Evolutionary conservation across 768 basidiomycete species (phyloP).

Genomic region (Lyophyllum semitale): DNA sequence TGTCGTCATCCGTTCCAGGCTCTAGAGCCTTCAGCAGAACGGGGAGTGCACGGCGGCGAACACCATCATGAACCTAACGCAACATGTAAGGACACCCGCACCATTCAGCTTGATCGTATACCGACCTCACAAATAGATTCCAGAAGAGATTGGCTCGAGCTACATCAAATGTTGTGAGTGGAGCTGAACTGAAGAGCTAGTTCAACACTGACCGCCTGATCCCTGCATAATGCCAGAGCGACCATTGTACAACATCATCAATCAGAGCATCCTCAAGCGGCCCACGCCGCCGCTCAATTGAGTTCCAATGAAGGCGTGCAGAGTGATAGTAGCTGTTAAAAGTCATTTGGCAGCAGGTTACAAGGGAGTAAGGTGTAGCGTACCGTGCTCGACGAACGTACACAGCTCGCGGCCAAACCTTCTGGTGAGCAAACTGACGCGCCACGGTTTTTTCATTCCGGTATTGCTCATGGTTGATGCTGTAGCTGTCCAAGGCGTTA

Average conservation of each 20-base stretch:
- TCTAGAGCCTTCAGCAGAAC: slow-evolving; percentile 56
- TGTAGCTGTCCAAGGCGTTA: slow-evolving; percentile 41
- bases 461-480: slow-evolving; percentile 58
- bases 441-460: slow-evolving; percentile 65
- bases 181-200: neutral
- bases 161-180: slow-evolving; percentile 28
- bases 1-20: slow-evolving; percentile 78
- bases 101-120: neutral
- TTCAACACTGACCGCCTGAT: slow-evolving; percentile 43
- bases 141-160: slow-evolving; percentile 49
- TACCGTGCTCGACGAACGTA: slow-evolving; percentile 69
- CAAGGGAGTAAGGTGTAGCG: neutral
- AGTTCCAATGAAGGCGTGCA: slow-evolving; percentile 70
- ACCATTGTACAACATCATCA: slow-evolving; percentile 75
- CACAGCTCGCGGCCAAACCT: slow-evolving; percentile 75
- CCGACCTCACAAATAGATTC: slow-evolving; percentile 54
- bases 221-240: slow-evolving; percentile 72
- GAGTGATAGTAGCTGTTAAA: slow-evolving; percentile 60
- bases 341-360: slow-evolving; percentile 1
- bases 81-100: neutral
- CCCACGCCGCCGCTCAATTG: slow-evolving; percentile 65
- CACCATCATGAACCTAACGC: slow-evolving; percentile 65
- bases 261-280: slow-evolving; percentile 62
- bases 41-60: slow-evolving; percentile 63
- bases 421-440: slow-evolving; percentile 68